These are phyloP conservation scores for Vachellia pachyceras DNA, from an alignment of 306 rosid species.

Conservation along the genomic window DNA sequence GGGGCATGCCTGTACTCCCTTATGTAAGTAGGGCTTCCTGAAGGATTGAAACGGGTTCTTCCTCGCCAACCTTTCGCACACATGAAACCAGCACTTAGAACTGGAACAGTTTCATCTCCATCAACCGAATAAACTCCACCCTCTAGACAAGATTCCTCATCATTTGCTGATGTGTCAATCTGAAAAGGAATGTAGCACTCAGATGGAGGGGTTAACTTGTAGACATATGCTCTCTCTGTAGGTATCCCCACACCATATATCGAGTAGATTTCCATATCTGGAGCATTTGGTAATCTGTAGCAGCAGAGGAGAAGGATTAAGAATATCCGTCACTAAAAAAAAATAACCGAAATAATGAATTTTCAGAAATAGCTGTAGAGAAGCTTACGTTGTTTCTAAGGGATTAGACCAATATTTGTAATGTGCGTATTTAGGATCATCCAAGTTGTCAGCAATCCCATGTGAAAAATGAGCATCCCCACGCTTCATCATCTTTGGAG, in stretches of 20 bases:
- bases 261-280: constrained; percentile 11
- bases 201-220: constrained; percentile 7
- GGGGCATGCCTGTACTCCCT: constrained; percentile 18
- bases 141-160: background rate
- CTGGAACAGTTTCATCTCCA: constrained; percentile 11
- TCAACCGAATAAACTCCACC: constrained; percentile 1
- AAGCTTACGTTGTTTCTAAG: constrained; percentile 15
- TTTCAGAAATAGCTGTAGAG: background rate
- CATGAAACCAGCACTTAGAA: constrained; percentile 3
- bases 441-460: constrained; percentile 8
- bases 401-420: constrained; percentile 14
- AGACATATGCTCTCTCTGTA: constrained; percentile 3
- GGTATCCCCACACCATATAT: constrained; percentile 1
- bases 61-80: constrained; percentile 4
- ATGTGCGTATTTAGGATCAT: constrained; percentile 2
- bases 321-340: background rate
- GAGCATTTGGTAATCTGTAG: constrained; percentile 5
- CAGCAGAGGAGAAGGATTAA: background rate
- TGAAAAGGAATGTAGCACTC: constrained; percentile 13
- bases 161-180: background rate
- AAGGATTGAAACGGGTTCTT: constrained; percentile 6
- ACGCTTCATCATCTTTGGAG: constrained; percentile 12
- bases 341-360: background rate
- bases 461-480: constrained; percentile 17
- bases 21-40: constrained; percentile 1